Evolutionary conservation across 495 filamentous ascomycete genomes (phyloP), one percentile per base, ranked within the genome.

Genomic region (Chaetomium cochliodes): DNA sequence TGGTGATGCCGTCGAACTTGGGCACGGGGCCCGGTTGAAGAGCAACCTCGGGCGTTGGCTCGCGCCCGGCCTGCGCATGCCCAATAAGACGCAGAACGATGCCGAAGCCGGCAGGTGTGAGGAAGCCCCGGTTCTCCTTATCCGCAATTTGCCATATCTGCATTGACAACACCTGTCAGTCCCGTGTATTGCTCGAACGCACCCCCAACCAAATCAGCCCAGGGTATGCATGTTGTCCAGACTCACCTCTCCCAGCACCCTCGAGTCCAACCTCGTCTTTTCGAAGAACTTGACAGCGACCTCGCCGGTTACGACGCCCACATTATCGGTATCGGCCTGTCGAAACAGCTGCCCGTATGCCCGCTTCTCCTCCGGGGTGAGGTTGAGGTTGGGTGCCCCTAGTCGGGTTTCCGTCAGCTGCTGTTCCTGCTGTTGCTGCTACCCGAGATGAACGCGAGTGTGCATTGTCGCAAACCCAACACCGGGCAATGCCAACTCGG

Each of bases 141-240:
- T 98, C 94, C 61, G 94, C 96, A 72, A 98, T 93, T 78, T 97
- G 92, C 94, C 94, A 98, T 84, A 98, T 97, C 91, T 96, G 78
- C 58, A 71, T 68, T 22, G 55, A 15, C 33, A 46, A 13, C 1
- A 30, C 20, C 20, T 25, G 65, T 71, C 60, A 67, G 60, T 52
- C 49, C 47, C 62, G 46, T 20, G 8, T 37, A 11, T 5, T 44
- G 13, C n/a, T 13, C 25, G 41, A 26, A 25, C 26, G 23, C 15
- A 28, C 22, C 23, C 22, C 49, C 13, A 13, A 5, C n/a, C n/a
- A n/a, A n/a, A n/a, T n/a, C n/a, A n/a, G n/a, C n/a, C 0, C 1
- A 15, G 12, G 6, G 7, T 5, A 20, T 22, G n/a, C 25, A 6
- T 37, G 33, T 37, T 42, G 3, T 42, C 13, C 6, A 25, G 2